These are phyloP conservation scores for Globisporangium viniferum DNA, from an alignment of 352 stramenopile species.

Conservation along the genomic window DNA sequence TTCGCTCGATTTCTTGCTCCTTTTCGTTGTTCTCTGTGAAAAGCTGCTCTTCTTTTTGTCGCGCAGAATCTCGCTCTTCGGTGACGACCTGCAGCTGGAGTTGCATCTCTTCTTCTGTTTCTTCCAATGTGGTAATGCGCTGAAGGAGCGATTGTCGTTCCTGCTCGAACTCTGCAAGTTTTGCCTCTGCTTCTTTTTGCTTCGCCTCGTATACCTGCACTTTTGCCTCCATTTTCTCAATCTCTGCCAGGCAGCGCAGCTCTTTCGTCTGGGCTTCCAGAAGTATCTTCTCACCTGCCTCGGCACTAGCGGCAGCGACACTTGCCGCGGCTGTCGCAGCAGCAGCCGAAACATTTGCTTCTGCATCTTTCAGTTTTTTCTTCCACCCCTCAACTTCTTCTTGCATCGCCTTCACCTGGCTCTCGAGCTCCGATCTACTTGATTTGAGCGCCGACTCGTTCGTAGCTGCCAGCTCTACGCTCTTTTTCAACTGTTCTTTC, in stretches of 20 bases:
- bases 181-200: constrained; percentile 30
- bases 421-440: constrained; percentile 29
- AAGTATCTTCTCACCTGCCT: constrained; percentile 49
- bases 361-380: constrained; percentile 26
- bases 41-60: constrained; percentile 80
- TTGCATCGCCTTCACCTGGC: constrained; percentile 30
- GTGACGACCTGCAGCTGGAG: constrained; percentile 82
- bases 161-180: constrained; percentile 30
- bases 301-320: constrained; percentile 13
- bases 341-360: constrained; percentile 15
- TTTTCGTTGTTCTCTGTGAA: constrained; percentile 85
- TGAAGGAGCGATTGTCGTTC: constrained; percentile 33
- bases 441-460: constrained; percentile 32
- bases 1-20: constrained; percentile 85
- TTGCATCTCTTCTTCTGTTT: constrained; percentile 76
- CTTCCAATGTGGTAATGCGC: constrained; percentile 56
- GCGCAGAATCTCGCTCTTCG: constrained; percentile 75
- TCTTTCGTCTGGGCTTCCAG: constrained; percentile 76
- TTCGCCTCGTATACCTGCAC: constrained; percentile 45
- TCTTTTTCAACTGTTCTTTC: constrained; percentile 34
- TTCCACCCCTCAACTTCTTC: constrained; percentile 42
- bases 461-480: constrained; percentile 33
- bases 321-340: constrained; percentile 2
- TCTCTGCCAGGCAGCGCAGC: constrained; percentile 56
- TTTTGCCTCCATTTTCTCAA: constrained; percentile 71